Evolutionary conservation across 2,329 filamentous ascomycete genomes (phyloP), one percentile per base, ranked within the genome.

Genomic region (Ceratocystis harringtonii): DNA sequence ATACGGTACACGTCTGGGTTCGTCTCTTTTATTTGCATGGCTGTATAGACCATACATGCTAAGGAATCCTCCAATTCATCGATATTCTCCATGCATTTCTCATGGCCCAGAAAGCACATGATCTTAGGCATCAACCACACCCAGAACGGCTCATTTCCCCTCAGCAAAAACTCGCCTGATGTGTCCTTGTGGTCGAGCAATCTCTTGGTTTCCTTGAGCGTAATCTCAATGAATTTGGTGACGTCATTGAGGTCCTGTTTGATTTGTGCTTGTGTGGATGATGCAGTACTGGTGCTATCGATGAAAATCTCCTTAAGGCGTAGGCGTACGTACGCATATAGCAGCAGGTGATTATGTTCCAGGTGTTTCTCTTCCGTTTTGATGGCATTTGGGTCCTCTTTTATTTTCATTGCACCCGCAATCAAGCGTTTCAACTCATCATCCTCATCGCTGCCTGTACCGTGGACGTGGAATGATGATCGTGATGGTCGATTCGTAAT

Each of bases 241-340:
- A 84, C 84, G 70, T 89, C 85, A 58, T 79, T 75, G 32, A 81
- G 76, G 52, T 85, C 75, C 19, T 58, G 63, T 22, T 58, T 57
- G 36, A 64, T 64, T 55, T 64, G 63, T 22, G 52, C 52, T 41
- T 48, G 52, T 4, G 52, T 30, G 5, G 50, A 44, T 5, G 36
- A 25, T 6, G 52, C 19, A 5, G 41, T 45, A 10, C 50, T 44
- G 52, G 52, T 45, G 10, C 50, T 44, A 41, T 64, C 63, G 12
- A 64, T 12, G 71, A 83, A 80, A 60, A 89, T 79, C 57, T 80
- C 80, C 69, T 91, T 88, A 12, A 96, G 78, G 25, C 90, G 88
- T 66, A 90, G 88, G 72, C 89, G 86, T 62, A 87, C 81, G 70
- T 94, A 88, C 68, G 96, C 88, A 71, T 89, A 91, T 63, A 96